These are phyloP conservation scores for Gossypium lobatum DNA, from an alignment of 441 rosid genomes.

Conservation along the genomic window DNA sequence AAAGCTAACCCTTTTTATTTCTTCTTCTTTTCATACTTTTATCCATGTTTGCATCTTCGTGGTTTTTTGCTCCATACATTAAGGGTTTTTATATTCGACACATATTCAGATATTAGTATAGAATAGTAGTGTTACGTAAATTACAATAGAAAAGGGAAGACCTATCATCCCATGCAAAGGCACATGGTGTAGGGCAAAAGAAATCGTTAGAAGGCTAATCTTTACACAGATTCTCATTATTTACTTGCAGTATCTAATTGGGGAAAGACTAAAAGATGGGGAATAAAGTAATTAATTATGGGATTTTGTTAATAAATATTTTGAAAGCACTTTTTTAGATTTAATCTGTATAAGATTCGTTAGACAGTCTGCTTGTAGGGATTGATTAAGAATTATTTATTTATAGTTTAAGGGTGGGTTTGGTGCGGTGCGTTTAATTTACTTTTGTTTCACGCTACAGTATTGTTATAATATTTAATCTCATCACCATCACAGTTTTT, in stretches of 20 bases:
- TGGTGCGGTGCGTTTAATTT: too few species aligned
- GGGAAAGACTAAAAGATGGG: too few species aligned
- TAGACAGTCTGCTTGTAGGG: background rate
- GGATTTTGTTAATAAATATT: background rate
- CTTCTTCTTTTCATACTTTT: too few species aligned
- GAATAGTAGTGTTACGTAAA: too few species aligned
- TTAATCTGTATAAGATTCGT: background rate
- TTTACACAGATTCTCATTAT: constrained; percentile 25
- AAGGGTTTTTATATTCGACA: background rate
- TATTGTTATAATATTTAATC: too few species aligned
- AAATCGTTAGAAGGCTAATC: constrained; percentile 11
- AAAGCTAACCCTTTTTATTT: too few species aligned
- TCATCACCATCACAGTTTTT: fast-evolving
- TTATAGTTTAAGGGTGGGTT: background rate
- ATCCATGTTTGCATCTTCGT: too few species aligned
- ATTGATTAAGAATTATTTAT: background rate
- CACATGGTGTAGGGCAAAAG: background rate
- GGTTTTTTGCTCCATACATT: background rate
- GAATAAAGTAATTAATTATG: background rate
- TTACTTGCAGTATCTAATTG: constrained; percentile 7
- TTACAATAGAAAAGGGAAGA: background rate
- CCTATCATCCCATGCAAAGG: constrained; percentile 6
- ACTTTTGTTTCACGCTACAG: fast-evolving
- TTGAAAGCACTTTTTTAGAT: background rate
- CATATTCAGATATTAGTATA: background rate